A percentile compares a stretch with the other conserved stretches of the same genome.
phyloP scores from a whole-genome alignment of 768 basidiomycete genomes.

The Leucogyrophana mollusca region DNA sequence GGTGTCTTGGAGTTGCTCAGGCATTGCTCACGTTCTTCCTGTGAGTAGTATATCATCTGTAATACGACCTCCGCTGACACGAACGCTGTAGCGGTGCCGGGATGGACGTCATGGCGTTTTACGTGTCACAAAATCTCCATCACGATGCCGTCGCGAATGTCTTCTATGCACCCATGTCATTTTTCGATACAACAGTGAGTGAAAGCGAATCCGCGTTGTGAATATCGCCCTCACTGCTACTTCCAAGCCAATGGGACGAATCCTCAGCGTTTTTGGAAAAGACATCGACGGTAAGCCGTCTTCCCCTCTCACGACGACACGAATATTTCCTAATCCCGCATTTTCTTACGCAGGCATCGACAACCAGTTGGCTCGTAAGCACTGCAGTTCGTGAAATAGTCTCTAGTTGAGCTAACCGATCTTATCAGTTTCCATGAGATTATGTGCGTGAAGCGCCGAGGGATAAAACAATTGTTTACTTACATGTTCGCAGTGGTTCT shows the following conservation, averaged over 20 bases:
- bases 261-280: conserved; percentile 62
- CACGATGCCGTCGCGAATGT: conserved; percentile 52
- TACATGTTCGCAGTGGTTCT: too few relatives aligned
- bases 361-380: conserved; percentile 55
- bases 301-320: neutral
- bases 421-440: conserved; percentile 49
- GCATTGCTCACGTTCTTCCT: conserved; percentile 55
- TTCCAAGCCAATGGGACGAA: conserved; percentile 54
- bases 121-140: conserved; percentile 65
- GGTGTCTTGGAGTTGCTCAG: conserved; percentile 57
- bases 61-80: neutral
- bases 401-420: neutral
- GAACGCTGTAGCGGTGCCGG: conserved; percentile 41
- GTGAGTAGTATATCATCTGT: conserved; percentile 31
- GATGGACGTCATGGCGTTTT: conserved; percentile 56
- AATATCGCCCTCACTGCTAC: neutral
- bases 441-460: conserved; percentile 39
- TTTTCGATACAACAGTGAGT: conserved; percentile 68
- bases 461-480: too few relatives aligned
- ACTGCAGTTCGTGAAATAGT: neutral
- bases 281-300: conserved; percentile 56
- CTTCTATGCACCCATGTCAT: conserved; percentile 72
- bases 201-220: neutral
- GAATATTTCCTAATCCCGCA: neutral
- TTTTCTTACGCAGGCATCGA: conserved; percentile 43